A percentile compares a stretch with the other conserved stretches of the same genome.
Conservation (phyloP, 2,329 filamentous ascomycete species). For the Talaromyces atroroseus region DNA sequence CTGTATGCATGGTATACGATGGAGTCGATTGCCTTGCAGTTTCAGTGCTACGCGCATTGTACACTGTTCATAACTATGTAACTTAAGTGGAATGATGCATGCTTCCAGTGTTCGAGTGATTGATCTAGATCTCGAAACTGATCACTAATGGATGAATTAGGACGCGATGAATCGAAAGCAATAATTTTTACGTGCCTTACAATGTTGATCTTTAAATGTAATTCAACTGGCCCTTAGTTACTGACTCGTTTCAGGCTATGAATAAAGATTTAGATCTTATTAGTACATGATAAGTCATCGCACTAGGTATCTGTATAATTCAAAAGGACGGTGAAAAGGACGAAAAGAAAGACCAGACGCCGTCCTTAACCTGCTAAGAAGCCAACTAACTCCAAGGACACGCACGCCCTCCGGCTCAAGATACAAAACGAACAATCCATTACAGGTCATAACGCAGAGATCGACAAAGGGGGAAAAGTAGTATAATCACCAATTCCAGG, state of each 20-base stretch:
- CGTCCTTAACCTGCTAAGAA: not conserved
- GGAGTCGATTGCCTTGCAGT: conserved; percentile 7
- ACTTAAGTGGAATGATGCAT: conserved; percentile 12
- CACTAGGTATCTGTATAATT: not conserved
- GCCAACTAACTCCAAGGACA: not conserved
- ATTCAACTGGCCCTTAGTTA: not conserved
- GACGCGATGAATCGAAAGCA: not conserved
- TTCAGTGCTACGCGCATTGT: conserved; percentile 12
- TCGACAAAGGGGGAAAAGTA: not conserved
- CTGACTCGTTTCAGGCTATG: not conserved
- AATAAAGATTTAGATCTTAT: not conserved
- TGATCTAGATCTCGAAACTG: not conserved
- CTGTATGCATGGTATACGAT: conserved; percentile 8
- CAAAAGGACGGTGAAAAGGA: not conserved
- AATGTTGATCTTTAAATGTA: not conserved
- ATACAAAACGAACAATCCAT: not conserved
- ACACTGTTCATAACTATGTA: conserved; percentile 12
- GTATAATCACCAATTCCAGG: conserved; percentile 77
- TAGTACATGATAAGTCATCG: not conserved
- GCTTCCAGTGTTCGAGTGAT: conserved; percentile 2
- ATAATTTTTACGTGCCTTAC: not conserved
- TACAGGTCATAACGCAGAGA: not conserved
- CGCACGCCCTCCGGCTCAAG: not conserved
- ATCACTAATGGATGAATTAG: not conserved
- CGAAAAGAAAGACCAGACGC: not conserved